Base-by-base conservation (phyloP, 257 asterid species). In the Leonotis leonurus region DNA sequence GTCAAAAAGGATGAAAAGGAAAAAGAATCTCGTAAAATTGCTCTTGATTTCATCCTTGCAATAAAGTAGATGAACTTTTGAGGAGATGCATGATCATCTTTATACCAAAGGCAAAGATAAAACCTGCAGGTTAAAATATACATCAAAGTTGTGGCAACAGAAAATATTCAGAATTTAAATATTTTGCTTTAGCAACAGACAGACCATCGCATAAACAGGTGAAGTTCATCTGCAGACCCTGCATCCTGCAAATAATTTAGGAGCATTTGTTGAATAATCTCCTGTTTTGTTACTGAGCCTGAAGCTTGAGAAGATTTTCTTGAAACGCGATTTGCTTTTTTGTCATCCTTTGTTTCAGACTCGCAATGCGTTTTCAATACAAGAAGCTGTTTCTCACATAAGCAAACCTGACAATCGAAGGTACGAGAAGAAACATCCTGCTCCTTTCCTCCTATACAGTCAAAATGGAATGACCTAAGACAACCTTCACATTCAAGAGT, bases 21-120 rank as follows among this genome's bases (percentile, higher is more conserved):
- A 64, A 63, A 68, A 54, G 95, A 76, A 53, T 85, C 92, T 1
- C 90, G 96, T 63, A 75, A 60, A 75, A 85, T 80, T 64, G 83
- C 85, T 72, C 89, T 81, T 16, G 96, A 77, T 58, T 84, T 89
- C 75, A 93, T 73, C 81, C 95, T 82, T 20, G 95, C 82, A 25
- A 89, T 79, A 75, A 80, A 78, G 76, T 73, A 82, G 68, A 37
- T 69, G 48, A 81, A 66, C 72, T 83, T 89, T 56, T 85, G 82
- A 43, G 76, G 86, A 64, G 92, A 75, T 75, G 76, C 81, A 70
- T 92, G 88, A 75, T 89, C 99, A 70, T 93, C 96, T 76, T 93
- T 93, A 74, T 82, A 83, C 99, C 99, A 93, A 40, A 89, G 83
- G 78, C 97, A 93, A 67, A 89, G 90, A 81, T 93, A 85, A 78